Base-by-base conservation (phyloP, 2,329 filamentous ascomycete species). In the Chaetomium globosum region DNA sequence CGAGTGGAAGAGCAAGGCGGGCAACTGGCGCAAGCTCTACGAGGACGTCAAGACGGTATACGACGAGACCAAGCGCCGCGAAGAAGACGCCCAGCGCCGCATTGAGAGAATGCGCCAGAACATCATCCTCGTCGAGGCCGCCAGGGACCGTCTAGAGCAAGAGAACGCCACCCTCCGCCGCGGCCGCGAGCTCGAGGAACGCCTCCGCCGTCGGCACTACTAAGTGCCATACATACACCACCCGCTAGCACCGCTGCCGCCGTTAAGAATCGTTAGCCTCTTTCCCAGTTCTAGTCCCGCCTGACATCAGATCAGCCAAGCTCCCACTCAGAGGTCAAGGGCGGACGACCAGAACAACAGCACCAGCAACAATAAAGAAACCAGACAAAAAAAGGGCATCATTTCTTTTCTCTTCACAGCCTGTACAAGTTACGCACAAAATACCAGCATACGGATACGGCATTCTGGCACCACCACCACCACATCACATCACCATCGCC, bases 1-100 rank as follows among this genome's bases (percentile, higher is more conserved):
- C 39, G 73, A 77, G 23, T 66, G 79, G 55, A 69, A 69, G 49
- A 69, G 73, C 12, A 75, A 78, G 52, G 73, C 77, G 10, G 70
- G 16, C 8, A 71, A 71, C 43, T 69, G 68, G 66, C 64, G 69
- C 23, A 64, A 65, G n/a, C 57, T 61, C 39, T 59, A 76, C 53
- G 72, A 76, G 53, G 72, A 75, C 7, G 64, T 75, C 31, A 69
- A 59, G 23, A 59, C 62, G 21, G 60, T 69, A 2, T 48, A 66
- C 46, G 69, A 71, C 4, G 65, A 65, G 3, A 30, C 65, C 31
- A 66, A 68, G 64, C 72, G 31, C 69, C 52, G 52, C 43, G 49
- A 76, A 48, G 71, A 76, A 51, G 73, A 75, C 9, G 65, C 75
- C 31, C 70, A 60, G 19, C 65, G 68, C 30, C 65, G 71, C 9